phyloP scores from a whole-genome alignment of 306 rosid species.

The Acacia melanoxylon region DNA sequence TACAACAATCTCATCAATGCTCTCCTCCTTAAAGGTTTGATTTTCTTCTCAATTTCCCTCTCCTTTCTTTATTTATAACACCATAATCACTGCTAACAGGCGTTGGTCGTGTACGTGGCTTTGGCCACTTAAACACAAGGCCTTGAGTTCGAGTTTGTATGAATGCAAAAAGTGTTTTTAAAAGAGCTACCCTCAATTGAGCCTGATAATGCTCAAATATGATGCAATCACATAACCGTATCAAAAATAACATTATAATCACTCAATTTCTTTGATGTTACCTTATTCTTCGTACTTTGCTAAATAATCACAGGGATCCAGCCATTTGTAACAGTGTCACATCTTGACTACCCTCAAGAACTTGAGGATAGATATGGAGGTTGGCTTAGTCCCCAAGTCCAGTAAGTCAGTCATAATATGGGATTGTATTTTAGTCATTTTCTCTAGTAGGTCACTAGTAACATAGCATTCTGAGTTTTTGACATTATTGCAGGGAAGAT shows the following conservation, averaged over 20 bases:
- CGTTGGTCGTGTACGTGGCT: no score
- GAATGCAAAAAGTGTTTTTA: no score
- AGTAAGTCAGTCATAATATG: slow-evolving; percentile 21
- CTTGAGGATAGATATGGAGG: slow-evolving; percentile 34
- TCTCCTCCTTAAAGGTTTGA: slow-evolving; percentile 32
- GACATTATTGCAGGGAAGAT: slow-evolving; percentile 39
- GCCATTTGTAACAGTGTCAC: slow-evolving; percentile 47
- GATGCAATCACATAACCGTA: no score
- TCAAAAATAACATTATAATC: background rate
- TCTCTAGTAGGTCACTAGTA: background rate
- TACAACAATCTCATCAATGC: slow-evolving; percentile 57
- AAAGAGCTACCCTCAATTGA: no score
- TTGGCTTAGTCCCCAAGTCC: slow-evolving; percentile 39
- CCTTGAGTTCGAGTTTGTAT: no score
- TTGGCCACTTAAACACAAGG: no score
- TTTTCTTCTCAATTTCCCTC: background rate
- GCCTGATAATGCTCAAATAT: no score
- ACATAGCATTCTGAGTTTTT: background rate
- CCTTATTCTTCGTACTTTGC: background rate
- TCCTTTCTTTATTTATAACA: background rate
- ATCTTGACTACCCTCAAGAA: slow-evolving; percentile 38
- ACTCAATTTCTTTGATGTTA: background rate
- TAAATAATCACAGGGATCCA: slow-evolving; percentile 30
- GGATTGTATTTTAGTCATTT: background rate
- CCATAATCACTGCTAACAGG: background rate